Conservation (phyloP, 805 yeast genomes). For the Danielia reshetovae region DNA sequence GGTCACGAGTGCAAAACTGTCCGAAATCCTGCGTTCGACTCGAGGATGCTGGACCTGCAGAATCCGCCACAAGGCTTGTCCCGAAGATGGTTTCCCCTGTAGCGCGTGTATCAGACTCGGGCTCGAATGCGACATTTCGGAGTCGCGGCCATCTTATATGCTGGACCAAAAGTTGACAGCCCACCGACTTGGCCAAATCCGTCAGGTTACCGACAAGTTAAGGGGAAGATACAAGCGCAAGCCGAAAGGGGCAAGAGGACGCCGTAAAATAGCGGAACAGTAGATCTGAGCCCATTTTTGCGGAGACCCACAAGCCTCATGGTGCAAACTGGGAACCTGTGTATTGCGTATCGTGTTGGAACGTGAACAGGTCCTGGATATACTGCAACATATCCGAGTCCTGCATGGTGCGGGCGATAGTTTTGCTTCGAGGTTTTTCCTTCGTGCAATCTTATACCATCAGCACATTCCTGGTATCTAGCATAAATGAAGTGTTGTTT, state of each 20-base stretch:
- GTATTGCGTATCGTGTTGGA: too few species aligned
- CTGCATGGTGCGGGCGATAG: not conserved
- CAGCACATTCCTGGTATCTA: too few species aligned
- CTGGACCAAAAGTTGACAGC: conserved; percentile 3
- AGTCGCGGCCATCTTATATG: conserved; percentile 14
- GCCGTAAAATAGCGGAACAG: too few species aligned
- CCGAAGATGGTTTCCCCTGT: conserved; percentile 15
- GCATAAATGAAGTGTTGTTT: too few species aligned
- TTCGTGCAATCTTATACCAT: not conserved
- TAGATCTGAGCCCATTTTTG: too few species aligned
- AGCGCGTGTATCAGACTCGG: conserved; percentile 13
- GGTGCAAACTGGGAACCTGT: too few species aligned
- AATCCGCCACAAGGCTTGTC: conserved; percentile 17
- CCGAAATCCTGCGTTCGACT: conserved; percentile 5
- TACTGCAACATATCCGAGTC: too few species aligned
- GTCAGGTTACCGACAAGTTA: conserved; percentile 1
- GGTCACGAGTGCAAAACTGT: not conserved
- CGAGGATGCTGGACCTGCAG: conserved; percentile 20
- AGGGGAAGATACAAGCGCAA: conserved; percentile 1
- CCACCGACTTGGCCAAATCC: conserved; percentile 7
- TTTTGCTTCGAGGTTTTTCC: not conserved
- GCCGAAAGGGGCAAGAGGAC: too few species aligned
- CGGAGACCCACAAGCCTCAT: too few species aligned
- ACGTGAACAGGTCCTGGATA: too few species aligned
- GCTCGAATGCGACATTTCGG: conserved; percentile 12